Percentiles rank a stretch among this genome's conserved stretches.
These are phyloP conservation scores for Monilinia fructigena DNA, from an alignment of 2,329 filamentous ascomycete species.

Conservation along the genomic window DNA sequence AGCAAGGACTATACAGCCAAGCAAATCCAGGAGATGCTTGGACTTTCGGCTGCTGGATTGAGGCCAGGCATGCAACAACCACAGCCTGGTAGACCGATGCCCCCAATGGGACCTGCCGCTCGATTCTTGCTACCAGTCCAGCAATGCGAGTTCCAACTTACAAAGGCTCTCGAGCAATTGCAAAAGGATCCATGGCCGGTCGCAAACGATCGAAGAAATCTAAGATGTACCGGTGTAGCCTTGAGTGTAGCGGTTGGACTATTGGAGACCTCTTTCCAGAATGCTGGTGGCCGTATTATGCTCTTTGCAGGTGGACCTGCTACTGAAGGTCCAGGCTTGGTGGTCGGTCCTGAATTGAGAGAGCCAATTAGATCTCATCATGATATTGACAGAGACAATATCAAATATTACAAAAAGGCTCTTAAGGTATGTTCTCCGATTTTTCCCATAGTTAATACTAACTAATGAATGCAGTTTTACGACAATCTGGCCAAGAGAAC, in stretches of 20 bases:
- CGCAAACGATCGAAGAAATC: constrained; percentile 82
- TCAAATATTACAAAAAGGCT: constrained; percentile 99
- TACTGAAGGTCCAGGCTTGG: constrained; percentile 94
- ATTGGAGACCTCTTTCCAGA: constrained; percentile 92
- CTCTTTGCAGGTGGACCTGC: constrained; percentile 92
- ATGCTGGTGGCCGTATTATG: constrained; percentile 94
- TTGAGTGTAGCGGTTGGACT: constrained; percentile 90
- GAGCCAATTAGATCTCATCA: constrained; percentile 98
- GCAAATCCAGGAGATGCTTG: constrained; percentile 99
- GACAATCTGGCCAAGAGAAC: constrained; percentile 90
- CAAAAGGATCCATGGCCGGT: constrained; percentile 98
- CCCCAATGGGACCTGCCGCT: constrained; percentile 76
- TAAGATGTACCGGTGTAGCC: constrained; percentile 95
- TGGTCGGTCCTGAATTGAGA: constrained; percentile 90
- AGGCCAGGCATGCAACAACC: constrained; percentile 69
- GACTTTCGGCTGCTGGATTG: constrained; percentile 68
- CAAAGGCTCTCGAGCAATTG: constrained; percentile 89
- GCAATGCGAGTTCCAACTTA: constrained; percentile 95
- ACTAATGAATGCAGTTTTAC: constrained; percentile 67
- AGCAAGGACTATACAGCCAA: constrained; percentile 98
- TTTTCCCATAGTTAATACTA: background rate
- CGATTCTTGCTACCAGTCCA: constrained; percentile 92
- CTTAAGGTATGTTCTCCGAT: constrained; percentile 65
- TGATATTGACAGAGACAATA: constrained; percentile 97
- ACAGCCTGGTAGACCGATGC: constrained; percentile 70